These are phyloP conservation scores for Candida piceae DNA, from an alignment of 805 yeast species.

Conservation along the genomic window DNA sequence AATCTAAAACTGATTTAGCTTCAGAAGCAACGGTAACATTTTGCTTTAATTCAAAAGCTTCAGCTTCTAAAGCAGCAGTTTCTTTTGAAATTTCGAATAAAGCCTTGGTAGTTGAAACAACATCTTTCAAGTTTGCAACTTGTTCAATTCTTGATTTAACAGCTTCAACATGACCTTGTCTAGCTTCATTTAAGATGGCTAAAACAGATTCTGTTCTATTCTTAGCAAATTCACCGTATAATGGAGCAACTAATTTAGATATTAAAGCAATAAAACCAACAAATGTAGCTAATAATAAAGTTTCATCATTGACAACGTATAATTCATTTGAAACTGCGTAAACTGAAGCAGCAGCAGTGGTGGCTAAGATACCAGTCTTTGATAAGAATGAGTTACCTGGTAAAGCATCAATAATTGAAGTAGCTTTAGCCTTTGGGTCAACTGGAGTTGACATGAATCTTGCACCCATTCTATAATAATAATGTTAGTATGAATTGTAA, in stretches of 20 bases:
- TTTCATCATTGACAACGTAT: conserved; percentile 90
- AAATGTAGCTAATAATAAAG: conserved; percentile 78
- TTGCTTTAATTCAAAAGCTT: conserved; percentile 91
- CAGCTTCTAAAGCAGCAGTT: conserved; percentile 93
- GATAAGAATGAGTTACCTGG: conserved; percentile 88
- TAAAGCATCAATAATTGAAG: conserved; percentile 81
- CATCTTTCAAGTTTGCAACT: conserved; percentile 86
- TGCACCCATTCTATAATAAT: conserved; percentile 38
- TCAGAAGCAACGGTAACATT: conserved; percentile 78
- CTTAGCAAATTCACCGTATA: conserved; percentile 90
- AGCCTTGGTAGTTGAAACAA: conserved; percentile 84
- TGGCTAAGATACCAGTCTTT: conserved; percentile 93
- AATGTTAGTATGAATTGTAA: neutral
- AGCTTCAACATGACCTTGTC: conserved; percentile 85
- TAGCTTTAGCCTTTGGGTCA: conserved; percentile 90
- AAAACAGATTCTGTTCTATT: conserved; percentile 56
- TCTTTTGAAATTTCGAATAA: conserved; percentile 93
- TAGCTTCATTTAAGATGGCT: conserved; percentile 74
- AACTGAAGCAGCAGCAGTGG: conserved; percentile 89
- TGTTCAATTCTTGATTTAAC: conserved; percentile 88
- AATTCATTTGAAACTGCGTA: conserved; percentile 93
- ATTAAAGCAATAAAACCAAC: conserved; percentile 67
- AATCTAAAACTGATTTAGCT: conserved; percentile 93
- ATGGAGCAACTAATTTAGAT: conserved; percentile 89
- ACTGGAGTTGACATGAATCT: conserved; percentile 61